phyloP scores from a whole-genome alignment of 2,329 filamentous ascomycete species.

The Alternaria brassicae region DNA sequence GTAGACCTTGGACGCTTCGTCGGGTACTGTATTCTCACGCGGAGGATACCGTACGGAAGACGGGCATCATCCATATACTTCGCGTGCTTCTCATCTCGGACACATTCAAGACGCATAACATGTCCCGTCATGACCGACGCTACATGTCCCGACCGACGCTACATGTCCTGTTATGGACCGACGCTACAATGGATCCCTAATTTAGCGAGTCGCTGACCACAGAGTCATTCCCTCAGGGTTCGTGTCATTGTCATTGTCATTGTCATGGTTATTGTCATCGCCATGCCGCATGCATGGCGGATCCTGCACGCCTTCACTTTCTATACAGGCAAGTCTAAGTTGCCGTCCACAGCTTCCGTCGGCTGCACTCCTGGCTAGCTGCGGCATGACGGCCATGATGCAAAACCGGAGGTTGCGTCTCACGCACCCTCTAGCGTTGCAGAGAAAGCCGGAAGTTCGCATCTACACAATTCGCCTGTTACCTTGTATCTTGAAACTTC shows the following conservation, averaged over 20 bases:
- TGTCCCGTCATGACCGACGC: constrained; percentile 2
- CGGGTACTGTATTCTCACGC: background rate
- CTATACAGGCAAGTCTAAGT: background rate
- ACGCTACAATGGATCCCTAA: background rate
- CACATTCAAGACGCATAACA: constrained; percentile 4
- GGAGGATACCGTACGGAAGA: background rate
- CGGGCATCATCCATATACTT: constrained; percentile 7
- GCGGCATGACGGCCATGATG: constrained; percentile 2
- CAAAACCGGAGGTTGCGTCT: constrained; percentile 5
- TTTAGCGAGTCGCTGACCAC: constrained; percentile 1
- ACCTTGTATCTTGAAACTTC: too few species aligned
- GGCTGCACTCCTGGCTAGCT: background rate
- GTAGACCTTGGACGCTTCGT: background rate
- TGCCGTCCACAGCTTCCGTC: background rate
- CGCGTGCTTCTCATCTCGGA: background rate
- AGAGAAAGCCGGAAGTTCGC: too few species aligned
- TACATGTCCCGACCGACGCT: background rate
- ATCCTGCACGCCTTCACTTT: constrained; percentile 4
- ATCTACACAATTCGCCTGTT: too few species aligned
- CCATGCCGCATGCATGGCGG: too few species aligned
- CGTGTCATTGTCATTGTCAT: constrained; percentile 4
- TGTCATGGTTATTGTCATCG: too few species aligned
- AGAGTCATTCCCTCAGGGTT: background rate
- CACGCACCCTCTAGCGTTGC: too few species aligned
- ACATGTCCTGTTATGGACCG: background rate